Conservation (phyloP, 352 stramenopile species). For the Pythium vanterpoolii region DNA sequence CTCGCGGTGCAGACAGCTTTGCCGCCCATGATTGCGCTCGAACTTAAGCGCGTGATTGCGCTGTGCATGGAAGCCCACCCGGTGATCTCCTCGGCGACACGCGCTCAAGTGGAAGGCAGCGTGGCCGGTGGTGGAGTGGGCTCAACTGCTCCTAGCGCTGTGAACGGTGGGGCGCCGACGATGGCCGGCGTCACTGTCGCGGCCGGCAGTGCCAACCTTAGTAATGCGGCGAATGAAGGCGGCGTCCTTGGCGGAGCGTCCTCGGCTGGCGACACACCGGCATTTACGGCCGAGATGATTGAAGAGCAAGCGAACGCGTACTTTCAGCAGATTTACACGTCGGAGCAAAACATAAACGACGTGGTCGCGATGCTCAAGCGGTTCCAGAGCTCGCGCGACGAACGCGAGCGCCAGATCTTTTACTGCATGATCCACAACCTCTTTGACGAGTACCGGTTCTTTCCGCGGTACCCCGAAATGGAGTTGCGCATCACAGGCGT, state of each 20-base stretch:
- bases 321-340: conserved; percentile 99
- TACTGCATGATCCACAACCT: conserved; percentile 99
- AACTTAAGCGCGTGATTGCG: conserved; percentile 81
- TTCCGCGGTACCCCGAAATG: conserved; percentile 98
- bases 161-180: not conserved
- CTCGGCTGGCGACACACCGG: conserved; percentile 17
- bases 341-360: conserved; percentile 97
- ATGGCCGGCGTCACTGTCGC: conserved; percentile 16
- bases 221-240: not conserved
- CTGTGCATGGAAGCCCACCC: conserved; percentile 82
- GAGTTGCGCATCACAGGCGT: conserved; percentile 98
- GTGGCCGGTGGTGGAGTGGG: not conserved
- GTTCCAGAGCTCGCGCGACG: conserved; percentile 96
- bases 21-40: conserved; percentile 63
- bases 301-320: conserved; percentile 98
- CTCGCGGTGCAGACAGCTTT: conserved; percentile 67
- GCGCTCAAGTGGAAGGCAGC: conserved; percentile 34
- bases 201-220: not conserved
- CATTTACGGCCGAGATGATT: conserved; percentile 93
- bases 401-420: conserved; percentile 98
- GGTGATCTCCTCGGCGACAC: conserved; percentile 71
- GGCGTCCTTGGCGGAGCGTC: conserved; percentile 8
- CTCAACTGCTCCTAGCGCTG: not conserved
- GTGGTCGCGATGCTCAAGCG: conserved; percentile 98
- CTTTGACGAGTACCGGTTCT: conserved; percentile 99